Base-by-base conservation (phyloP, 768 basidiomycete species). In the Ramaria sp. region DNA sequence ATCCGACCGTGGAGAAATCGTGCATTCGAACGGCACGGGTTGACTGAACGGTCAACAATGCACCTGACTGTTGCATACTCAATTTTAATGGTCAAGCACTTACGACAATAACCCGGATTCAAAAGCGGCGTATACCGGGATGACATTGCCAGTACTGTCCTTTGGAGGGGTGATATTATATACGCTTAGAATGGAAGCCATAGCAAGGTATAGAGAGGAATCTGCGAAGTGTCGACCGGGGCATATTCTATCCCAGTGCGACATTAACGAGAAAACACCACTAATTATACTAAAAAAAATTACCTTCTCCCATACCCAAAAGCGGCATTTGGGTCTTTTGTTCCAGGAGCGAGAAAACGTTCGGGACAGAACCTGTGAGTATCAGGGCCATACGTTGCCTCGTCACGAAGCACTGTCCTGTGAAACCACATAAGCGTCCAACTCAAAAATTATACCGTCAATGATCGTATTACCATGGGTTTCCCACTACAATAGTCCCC, bases 141-240 rank as follows among this genome's bases (percentile, higher is more conserved):
- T 52, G 7, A 42, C 51, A 22, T 39, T 52, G 25, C 51, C 51
- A 16, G 25, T n/a, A 13, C 41, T 57, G 45, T 59, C 59, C 12
- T 59, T 53, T 9, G 27, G 13, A 18, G 53, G 57, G 20, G 34
- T 16, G 15, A 59, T 55, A 6, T 58, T 47, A 44, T 55, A 59
- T n/a, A 37, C 41, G 10, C 51, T 54, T 45, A 59, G 39, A 36
- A 59, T 59, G 10, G 25, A 48, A 12, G 59, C 58, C 25, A 59
- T 34, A 13, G 51, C 24, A 5, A 59, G 18, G 30, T 28, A 59
- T 4, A 59, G 16, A 9, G 27, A 43, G 24, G 16, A 32, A 9
- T 38, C 38, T 0, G 58, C 57, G 30, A 59, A 24, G 39, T 51
- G 39, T 30, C 58, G 58, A 27, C 58, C 58, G 0, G 57, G 50